A percentile compares a stretch with the other conserved stretches of the same genome.
Conservation (phyloP, 192 early-diverging fungal genomes). For the Umbelopsis vinacea region DNA sequence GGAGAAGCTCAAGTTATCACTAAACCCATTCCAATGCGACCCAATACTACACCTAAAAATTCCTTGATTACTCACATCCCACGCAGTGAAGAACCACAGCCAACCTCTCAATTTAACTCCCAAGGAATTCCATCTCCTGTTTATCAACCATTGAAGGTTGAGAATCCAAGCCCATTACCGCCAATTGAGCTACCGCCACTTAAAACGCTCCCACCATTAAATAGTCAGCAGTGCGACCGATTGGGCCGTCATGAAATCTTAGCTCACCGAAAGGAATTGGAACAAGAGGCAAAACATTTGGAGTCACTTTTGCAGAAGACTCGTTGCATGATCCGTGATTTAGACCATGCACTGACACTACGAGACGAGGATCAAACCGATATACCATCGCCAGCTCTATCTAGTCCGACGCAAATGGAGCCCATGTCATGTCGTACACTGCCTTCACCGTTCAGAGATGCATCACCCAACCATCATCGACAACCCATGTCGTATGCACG, state of each 20-base stretch:
- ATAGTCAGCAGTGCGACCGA: not conserved
- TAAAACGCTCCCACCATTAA: not conserved
- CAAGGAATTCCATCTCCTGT: conserved; percentile 8
- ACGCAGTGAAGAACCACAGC: not conserved
- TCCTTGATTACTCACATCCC: not conserved
- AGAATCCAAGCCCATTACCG: not conserved
- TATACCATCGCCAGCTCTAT: not conserved
- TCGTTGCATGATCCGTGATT: conserved; percentile 7
- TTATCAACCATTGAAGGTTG: not conserved
- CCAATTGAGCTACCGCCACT: conserved; percentile 12
- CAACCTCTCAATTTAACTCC: not conserved
- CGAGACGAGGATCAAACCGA: not conserved
- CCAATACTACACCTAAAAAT: not conserved
- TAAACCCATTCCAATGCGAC: not conserved
- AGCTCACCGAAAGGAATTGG: conserved; percentile 9
- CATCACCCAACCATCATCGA: not conserved
- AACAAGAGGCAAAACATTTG: conserved; percentile 8
- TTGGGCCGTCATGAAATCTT: not conserved
- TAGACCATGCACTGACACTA: not conserved
- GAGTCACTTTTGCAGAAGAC: not conserved
- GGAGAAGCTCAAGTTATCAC: not conserved
- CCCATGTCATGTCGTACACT: conserved; percentile 1
- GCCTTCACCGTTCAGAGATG: conserved; percentile 7
- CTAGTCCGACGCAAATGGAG: not conserved
- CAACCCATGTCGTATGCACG: conserved; percentile 6